These are phyloP conservation scores for Pelargonium cotyledonis DNA, from an alignment of 441 rosid genomes.

Conservation along the genomic window DNA sequence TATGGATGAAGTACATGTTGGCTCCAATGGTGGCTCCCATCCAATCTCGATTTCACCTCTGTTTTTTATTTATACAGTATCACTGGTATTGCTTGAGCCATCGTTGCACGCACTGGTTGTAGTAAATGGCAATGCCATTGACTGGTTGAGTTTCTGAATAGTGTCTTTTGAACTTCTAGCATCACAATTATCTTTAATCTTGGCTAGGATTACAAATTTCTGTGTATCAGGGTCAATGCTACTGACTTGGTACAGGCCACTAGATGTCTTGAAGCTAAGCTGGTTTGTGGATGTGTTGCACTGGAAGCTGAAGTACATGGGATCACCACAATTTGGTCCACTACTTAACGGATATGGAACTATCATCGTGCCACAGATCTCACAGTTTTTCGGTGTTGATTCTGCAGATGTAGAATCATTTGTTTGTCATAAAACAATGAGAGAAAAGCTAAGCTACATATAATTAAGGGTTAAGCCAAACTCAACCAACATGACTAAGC, in stretches of 20 bases:
- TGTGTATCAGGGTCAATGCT: conserved; percentile 30
- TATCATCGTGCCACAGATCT: conserved; percentile 40
- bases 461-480: neutral
- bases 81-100: conserved; percentile 12
- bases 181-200: conserved; percentile 29
- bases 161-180: conserved; percentile 17
- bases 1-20: conserved; percentile 35
- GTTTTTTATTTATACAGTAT: conserved; percentile 9
- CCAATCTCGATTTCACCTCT: conserved; percentile 49
- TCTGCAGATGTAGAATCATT: conserved; percentile 31
- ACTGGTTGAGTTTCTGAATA: conserved; percentile 24
- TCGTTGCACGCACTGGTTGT: conserved; percentile 31
- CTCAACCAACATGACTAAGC: neutral
- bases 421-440: neutral
- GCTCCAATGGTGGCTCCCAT: conserved; percentile 55
- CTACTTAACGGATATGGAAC: conserved; percentile 67
- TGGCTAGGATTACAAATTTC: conserved; percentile 34
- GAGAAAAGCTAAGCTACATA: neutral
- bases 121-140: conserved; percentile 30
- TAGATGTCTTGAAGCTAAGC: conserved; percentile 32
- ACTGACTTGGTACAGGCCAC: conserved; percentile 33
- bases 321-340: conserved; percentile 50
- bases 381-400: conserved; percentile 35
- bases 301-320: conserved; percentile 38
- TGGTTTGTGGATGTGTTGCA: conserved; percentile 43